Evolutionary conservation across 441 rosid genomes (phyloP), one percentile per base, ranked within the genome.

Genomic region (Mallotus repandus): DNA sequence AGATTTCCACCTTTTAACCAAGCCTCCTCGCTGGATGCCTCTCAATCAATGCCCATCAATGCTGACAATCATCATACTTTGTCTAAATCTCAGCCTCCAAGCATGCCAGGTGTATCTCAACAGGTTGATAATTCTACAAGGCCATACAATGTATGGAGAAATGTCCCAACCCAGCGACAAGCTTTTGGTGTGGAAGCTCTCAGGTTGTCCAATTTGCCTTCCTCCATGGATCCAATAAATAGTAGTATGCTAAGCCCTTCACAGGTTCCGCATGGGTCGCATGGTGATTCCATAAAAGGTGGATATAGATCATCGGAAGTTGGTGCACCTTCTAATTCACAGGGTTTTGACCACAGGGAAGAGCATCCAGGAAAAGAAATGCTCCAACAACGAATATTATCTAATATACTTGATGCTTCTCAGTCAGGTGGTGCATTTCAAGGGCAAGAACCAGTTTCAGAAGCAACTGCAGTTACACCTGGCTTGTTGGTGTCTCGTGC

Each of bases 101-200:
- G 71, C 64, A 72, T 66, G 62, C n/a, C 85, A 61, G 71, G 81
- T 67, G 69, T 79, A 60, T 74, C 86, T 64, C 83, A 73, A 65
- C 84, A 67, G 72, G 80, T 75, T 77, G 83, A 78, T 45, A 68
- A 71, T 73, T 84, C 81, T 16, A 81, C 76, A 72, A 78, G 74
- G 72, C 87, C 81, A 14, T 82, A 80, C 35, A 84, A 84, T 75
- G 81, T 83, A 53, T 85, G 89, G 90, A 81, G 77, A 73, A 81
- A 79, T 77, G 78, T 77, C 43, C 86, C 87, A 22, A 69, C 78
- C 76, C 86, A 75, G 76, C 77, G 69, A 68, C 82, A 80, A 79
- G 64, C 74, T 68, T 76, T 74, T 66, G 76, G 68, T 58, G 66
- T 70, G 29, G 84, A 81, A 58, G 63, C 81, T 76, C 71, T 52